Evolutionary conservation across 2,329 filamentous ascomycete species (phyloP).

Genomic region (Beauveria sp.): DNA sequence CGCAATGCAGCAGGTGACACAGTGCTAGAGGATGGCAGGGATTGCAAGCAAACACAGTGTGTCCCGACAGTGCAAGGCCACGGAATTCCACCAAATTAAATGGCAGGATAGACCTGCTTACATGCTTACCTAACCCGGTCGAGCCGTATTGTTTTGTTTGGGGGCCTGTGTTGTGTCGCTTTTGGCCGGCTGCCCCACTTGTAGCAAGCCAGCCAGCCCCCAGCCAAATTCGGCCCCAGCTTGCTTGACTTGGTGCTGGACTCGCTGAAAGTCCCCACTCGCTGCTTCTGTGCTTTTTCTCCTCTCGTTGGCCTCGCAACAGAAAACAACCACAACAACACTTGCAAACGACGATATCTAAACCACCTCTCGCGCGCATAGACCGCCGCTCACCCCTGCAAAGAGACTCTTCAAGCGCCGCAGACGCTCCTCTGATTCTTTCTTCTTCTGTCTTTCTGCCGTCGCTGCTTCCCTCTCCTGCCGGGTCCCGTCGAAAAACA

Average conservation of each 20-base stretch:
- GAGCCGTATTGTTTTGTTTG: constrained; percentile 14
- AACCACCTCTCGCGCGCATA: constrained; percentile 22
- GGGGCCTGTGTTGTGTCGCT: neutral
- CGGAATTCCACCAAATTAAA: constrained; percentile 21
- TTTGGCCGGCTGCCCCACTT: neutral
- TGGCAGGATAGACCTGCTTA: constrained; percentile 16
- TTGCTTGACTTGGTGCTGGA: neutral
- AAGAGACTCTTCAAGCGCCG: constrained; percentile 8
- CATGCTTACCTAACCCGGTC: constrained; percentile 19
- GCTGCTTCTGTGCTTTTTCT: constrained; percentile 21
- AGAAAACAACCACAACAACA: constrained; percentile 35
- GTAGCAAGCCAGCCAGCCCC: constrained; percentile 6
- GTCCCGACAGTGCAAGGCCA: neutral
- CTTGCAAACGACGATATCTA: constrained; percentile 20
- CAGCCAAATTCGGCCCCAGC: neutral
- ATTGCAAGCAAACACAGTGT: constrained; percentile 8
- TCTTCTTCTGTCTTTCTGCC: constrained; percentile 6
- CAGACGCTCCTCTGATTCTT: constrained; percentile 11
- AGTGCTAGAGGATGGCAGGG: neutral
- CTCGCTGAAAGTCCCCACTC: neutral
- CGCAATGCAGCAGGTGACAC: neutral
- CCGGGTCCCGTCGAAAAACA: constrained; percentile 14
- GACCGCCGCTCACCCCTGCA: constrained; percentile 15
- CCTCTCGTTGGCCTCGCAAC: constrained; percentile 37
- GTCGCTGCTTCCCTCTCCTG: constrained; percentile 2